Evolutionary conservation across 164 flowering plant genomes (phyloP), one percentile per base, ranked within the genome.

Genomic region (Nymphaea thermarum): DNA sequence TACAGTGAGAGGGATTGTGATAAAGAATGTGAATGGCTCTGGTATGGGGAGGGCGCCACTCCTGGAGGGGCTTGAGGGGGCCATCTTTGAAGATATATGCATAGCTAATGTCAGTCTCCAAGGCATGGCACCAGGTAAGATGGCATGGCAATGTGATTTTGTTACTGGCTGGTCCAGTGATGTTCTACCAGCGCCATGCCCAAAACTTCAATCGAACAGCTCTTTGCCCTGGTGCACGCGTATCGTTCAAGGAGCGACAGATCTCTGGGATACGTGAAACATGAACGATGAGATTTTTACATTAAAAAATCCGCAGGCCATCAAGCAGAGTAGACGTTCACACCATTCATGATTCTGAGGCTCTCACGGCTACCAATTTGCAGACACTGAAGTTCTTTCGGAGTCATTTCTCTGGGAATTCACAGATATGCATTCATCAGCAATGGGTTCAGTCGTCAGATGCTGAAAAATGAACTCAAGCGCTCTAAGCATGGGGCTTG

Each of bases 131-230:
- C 69, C 81, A 15, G 80, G 90, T 2, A 17, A 61, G 6, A 78
- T 75, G 10, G 65, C 66, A 47, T 95, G 99, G 99, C 83, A 75
- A 3, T 95, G 99, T 71, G 87, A 87, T 68, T 82, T 76, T 68
- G 77, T 95, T 4, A 77, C 87, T 2, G 99, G 99, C 45, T 79
- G 68, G 68, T 67, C 83, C n/a, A 69, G 69, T 41, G 70, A 66
- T 16, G 96, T 90, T 18, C 80, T 47, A 47, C 99, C 98, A 25
- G 45, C 18, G 65, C 82, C 98, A n/a, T 95, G 99, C 74, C 77
- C 80, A 4, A 82, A 86, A 77, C 72, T 95, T 73, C 83, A 73
- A 66, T 76, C 70, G n/a, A 84, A 79, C 61, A 70, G 64, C 43
- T 79, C 79, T 51, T 68, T 81, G 8, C 71, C 81, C 4, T 65